phyloP scores from a whole-genome alignment of 1,284 basidiomycete genomes.

The Amylostereum chailletii region DNA sequence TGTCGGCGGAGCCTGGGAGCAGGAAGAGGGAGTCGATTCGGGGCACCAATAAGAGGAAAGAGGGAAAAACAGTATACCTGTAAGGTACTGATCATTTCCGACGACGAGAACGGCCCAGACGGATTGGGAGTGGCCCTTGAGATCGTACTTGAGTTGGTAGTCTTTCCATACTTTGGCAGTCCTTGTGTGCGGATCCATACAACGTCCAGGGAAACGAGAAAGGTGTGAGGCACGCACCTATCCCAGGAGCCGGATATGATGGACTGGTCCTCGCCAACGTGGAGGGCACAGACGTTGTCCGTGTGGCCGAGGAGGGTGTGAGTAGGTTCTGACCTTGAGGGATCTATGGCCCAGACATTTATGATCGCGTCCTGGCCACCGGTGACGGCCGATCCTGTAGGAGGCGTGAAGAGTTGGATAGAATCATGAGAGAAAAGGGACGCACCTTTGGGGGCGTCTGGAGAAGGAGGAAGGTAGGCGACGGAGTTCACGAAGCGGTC shows the following conservation, averaged over 20 bases:
- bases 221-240: constrained; percentile 44
- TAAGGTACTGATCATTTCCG: constrained; percentile 74
- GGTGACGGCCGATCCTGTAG: constrained; percentile 70
- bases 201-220: constrained; percentile 5
- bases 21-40: constrained; percentile 2
- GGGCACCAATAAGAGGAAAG: neutral
- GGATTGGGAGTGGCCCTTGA: constrained; percentile 84
- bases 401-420: constrained; percentile 8
- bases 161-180: constrained; percentile 93
- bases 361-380: constrained; percentile 83
- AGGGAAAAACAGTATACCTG: constrained; percentile 43
- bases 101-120: constrained; percentile 92
- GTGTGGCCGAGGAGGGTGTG: constrained; percentile 84
- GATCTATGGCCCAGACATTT: constrained; percentile 65
- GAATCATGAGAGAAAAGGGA: neutral
- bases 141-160: constrained; percentile 66
- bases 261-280: constrained; percentile 58
- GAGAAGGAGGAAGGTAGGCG: constrained; percentile 60
- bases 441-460: constrained; percentile 63
- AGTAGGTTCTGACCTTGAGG: constrained; percentile 55
- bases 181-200: constrained; percentile 31
- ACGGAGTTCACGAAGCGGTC: constrained; percentile 79
- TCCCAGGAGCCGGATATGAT: constrained; percentile 98
- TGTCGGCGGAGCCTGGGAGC: constrained; percentile 83
- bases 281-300: constrained; percentile 86